Evolutionary conservation across 305 asterid genomes (phyloP).

Genomic region (Solanum aculeatissimum): DNA sequence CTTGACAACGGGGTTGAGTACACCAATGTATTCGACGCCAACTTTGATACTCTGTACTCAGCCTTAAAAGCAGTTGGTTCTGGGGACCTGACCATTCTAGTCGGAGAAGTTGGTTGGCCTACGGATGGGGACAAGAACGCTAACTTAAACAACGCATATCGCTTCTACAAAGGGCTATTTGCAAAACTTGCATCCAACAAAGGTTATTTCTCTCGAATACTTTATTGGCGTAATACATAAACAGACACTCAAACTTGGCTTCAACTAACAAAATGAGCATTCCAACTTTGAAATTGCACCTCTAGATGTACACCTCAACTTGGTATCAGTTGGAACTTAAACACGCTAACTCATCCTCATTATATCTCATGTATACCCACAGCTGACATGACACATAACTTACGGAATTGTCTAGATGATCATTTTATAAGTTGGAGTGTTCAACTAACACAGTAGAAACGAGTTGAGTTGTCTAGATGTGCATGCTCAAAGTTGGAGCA

Average conservation of each 20-base stretch:
- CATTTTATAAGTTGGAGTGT: background rate
- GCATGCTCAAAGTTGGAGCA: background rate
- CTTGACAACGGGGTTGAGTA: constrained; percentile 45
- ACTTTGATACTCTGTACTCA: constrained; percentile 76
- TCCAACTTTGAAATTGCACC: background rate
- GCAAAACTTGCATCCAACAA: constrained; percentile 60
- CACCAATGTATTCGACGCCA: constrained; percentile 89
- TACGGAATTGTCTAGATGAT: background rate
- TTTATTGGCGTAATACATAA: background rate
- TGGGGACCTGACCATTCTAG: constrained; percentile 60
- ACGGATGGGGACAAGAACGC: constrained; percentile 74
- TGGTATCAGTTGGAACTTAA: background rate
- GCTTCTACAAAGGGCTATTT: constrained; percentile 80
- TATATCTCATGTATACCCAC: background rate
- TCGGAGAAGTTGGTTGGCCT: constrained; percentile 99
- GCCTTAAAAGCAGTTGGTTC: constrained; percentile 51
- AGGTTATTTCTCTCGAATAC: background rate
- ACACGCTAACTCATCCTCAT: background rate
- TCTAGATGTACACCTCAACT: background rate
- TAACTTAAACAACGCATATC: constrained; percentile 42
- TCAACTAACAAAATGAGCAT: background rate
- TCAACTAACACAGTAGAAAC: background rate
- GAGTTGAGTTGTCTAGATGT: background rate
- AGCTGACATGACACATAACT: background rate
- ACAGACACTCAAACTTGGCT: background rate